Percentiles rank a stretch among this genome's conserved stretches.
Evolutionary conservation across 1,139 yeast genomes (phyloP).

Genomic region (Yamadazyma pseudoaaseri): DNA sequence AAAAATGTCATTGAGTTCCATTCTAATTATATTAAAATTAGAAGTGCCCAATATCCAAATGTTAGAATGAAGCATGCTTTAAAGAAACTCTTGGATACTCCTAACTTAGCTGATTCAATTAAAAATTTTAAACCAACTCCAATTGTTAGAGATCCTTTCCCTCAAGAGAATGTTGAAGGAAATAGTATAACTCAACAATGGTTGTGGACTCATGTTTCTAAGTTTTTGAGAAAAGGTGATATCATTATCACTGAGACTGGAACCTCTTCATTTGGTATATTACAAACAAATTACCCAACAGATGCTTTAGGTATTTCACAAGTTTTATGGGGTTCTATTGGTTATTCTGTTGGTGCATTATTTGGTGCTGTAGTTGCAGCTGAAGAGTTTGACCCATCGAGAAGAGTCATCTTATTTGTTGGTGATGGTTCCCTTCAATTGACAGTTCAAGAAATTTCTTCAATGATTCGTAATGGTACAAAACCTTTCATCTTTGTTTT

Average conservation of each 20-base stretch:
- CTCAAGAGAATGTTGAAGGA: constrained; percentile 10
- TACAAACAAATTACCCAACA: constrained; percentile 36
- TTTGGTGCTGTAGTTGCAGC: constrained; percentile 72
- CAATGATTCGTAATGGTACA: constrained; percentile 33
- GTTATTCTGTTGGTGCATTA: constrained; percentile 82
- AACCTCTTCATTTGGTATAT: constrained; percentile 42
- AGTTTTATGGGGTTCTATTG: constrained; percentile 79
- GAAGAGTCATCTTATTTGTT: constrained; percentile 36
- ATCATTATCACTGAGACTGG: constrained; percentile 39
- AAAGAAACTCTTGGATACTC: constrained; percentile 16
- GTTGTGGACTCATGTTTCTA: constrained; percentile 33
- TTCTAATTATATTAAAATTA: constrained; percentile 37
- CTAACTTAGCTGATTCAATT: constrained; percentile 16
- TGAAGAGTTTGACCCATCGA: constrained; percentile 29
- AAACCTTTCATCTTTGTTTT: constrained; percentile 37
- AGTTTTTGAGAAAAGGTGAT: constrained; percentile 37
- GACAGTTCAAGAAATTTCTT: constrained; percentile 42
- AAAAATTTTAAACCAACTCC: constrained; percentile 17
- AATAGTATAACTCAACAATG: constrained; percentile 30
- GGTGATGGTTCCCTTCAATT: constrained; percentile 46
- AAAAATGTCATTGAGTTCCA: constrained; percentile 41
- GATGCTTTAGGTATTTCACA: constrained; percentile 39
- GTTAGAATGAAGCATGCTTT: constrained; percentile 38
- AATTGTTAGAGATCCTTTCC: constrained; percentile 18
- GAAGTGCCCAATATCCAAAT: constrained; percentile 32